Conservation (phyloP, 495 filamentous ascomycete species). For the Apiosordaria backusii region DNA sequence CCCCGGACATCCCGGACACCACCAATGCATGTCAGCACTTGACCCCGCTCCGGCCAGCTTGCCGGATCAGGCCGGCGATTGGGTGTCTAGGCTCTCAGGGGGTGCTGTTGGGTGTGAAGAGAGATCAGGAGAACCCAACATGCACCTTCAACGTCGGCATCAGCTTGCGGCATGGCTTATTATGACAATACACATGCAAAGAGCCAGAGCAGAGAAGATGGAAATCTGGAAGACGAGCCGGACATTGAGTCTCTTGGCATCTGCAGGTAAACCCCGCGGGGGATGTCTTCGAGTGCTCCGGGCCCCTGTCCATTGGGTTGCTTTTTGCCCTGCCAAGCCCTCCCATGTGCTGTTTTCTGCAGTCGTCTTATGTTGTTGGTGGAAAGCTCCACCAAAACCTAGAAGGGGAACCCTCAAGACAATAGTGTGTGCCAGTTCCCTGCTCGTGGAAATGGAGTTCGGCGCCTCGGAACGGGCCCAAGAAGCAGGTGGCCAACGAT, state of each 20-base stretch:
- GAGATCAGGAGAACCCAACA: neutral
- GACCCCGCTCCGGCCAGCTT: slow-evolving; percentile 2
- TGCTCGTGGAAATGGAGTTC: neutral
- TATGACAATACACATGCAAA: too few species aligned
- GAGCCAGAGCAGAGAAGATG: too few species aligned
- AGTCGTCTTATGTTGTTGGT: neutral
- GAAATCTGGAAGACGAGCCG: neutral
- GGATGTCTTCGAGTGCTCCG: too few species aligned
- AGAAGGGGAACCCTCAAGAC: neutral
- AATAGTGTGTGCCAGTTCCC: neutral
- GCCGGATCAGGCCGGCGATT: neutral
- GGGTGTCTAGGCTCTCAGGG: neutral
- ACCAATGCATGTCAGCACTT: slow-evolving; percentile 4
- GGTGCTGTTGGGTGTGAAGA: neutral
- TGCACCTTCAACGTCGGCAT: neutral
- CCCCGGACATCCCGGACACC: neutral
- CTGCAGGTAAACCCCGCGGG: neutral
- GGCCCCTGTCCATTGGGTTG: neutral
- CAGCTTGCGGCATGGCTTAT: neutral
- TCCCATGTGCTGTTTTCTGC: neutral
- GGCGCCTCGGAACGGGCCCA: neutral
- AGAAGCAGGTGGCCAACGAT: neutral
- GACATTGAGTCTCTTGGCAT: neutral
- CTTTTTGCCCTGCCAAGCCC: neutral
- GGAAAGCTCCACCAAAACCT: neutral